Conservation (phyloP, 495 filamentous ascomycete species). For the Baudoinia panamericana region DNA sequence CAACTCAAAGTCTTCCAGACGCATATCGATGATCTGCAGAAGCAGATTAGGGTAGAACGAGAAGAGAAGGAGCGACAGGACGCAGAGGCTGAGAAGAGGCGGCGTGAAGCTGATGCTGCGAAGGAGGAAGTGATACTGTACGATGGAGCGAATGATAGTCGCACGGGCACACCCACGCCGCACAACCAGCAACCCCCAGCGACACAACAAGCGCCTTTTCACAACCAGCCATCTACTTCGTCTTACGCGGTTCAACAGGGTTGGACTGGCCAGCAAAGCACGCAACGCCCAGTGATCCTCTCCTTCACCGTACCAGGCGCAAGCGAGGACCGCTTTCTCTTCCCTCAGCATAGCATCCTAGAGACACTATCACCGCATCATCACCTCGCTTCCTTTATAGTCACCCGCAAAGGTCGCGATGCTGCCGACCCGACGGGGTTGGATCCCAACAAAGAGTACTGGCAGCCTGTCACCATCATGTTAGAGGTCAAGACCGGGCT, state of each 20-base stretch:
- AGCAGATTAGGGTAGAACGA: slow-evolving; percentile 37
- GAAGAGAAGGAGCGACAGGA: slow-evolving; percentile 11
- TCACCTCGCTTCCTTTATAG: slow-evolving; percentile 52
- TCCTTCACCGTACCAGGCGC: slow-evolving; percentile 68
- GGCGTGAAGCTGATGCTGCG: not conserved
- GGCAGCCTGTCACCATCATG: slow-evolving; percentile 63
- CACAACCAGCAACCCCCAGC: slow-evolving; percentile 1
- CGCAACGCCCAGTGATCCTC: slow-evolving; percentile 57
- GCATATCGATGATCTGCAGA: slow-evolving; percentile 83
- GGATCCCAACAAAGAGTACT: slow-evolving; percentile 56
- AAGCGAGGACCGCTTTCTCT: slow-evolving; percentile 73
- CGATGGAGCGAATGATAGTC: slow-evolving; percentile 7
- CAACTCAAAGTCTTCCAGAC: slow-evolving; percentile 80
- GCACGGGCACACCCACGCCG: slow-evolving; percentile 11
- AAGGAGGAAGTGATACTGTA: slow-evolving; percentile 10
- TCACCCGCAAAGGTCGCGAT: slow-evolving; percentile 33
- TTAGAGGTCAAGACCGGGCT: slow-evolving; percentile 55
- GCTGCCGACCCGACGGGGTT: slow-evolving; percentile 7
- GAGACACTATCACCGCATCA: slow-evolving; percentile 45
- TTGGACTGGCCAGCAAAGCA: too few relatives aligned
- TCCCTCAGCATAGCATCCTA: slow-evolving; percentile 75
- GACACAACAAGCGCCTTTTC: slow-evolving; percentile 8
- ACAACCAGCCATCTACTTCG: slow-evolving; percentile 8
- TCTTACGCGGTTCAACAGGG: too few relatives aligned
- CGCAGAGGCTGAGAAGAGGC: slow-evolving; percentile 1